Percentiles rank a stretch among this genome's conserved stretches.
phyloP scores from a whole-genome alignment of 202 grass and related monocot genomes.

The Saccharum hybrid region DNA sequence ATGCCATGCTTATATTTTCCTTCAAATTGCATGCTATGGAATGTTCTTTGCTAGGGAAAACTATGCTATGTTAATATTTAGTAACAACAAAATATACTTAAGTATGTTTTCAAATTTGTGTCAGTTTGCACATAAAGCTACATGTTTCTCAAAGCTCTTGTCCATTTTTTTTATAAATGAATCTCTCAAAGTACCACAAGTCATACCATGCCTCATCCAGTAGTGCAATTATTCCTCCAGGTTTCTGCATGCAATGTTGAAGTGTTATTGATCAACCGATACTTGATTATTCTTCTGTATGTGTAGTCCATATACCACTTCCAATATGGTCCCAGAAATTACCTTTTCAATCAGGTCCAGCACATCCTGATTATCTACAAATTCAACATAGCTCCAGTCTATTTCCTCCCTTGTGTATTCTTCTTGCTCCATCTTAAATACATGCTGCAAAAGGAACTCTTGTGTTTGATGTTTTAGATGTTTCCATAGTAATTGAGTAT shows the following conservation, averaged over 20 bases:
- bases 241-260: constrained; percentile 77
- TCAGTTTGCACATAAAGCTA: constrained; percentile 24
- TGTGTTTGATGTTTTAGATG: constrained; percentile 23
- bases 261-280: constrained; percentile 31
- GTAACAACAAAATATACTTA: constrained; percentile 2
- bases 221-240: constrained; percentile 98
- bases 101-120: constrained; percentile 9
- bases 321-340: constrained; percentile 23
- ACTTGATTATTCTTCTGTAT: constrained; percentile 35
- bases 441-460: constrained; percentile 66
- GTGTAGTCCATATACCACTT: constrained; percentile 38
- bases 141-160: constrained; percentile 27
- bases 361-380: constrained; percentile 96
- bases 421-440: constrained; percentile 99
- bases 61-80: constrained; percentile 31
- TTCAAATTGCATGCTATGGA: constrained; percentile 16
- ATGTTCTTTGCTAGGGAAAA: constrained; percentile 30
- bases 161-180: constrained; percentile 26
- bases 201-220: constrained; percentile 98
- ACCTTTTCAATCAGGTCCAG: constrained; percentile 97
- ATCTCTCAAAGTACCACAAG: background rate
- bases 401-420: constrained; percentile 96
- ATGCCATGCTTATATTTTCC: constrained; percentile 19
- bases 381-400: constrained; percentile 97
- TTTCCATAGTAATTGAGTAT: constrained; percentile 23